A percentile compares a stretch with the other conserved stretches of the same genome.
Evolutionary conservation across 176 grass and related monocot species (phyloP).

Genomic region (Rhynchospora pubera): DNA sequence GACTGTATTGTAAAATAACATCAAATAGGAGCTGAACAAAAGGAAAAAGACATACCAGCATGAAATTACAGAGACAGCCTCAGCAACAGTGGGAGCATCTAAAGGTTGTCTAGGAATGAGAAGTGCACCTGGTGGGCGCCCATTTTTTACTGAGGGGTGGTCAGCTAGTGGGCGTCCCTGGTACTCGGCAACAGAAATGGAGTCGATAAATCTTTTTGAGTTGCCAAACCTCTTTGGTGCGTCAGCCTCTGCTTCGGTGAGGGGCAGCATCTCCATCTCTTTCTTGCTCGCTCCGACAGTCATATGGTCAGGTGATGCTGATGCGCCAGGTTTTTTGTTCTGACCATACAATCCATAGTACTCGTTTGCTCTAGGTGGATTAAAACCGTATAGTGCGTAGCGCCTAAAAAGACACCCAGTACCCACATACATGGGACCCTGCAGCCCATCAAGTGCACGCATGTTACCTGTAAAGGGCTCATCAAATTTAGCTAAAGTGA

Average conservation of each 20-base stretch:
- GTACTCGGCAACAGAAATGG: slow-evolving; percentile 28
- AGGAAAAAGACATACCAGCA: slow-evolving; percentile 21
- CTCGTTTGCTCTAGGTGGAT: slow-evolving; percentile 42
- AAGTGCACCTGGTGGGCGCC: slow-evolving; percentile 31
- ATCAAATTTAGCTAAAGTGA: slow-evolving; percentile 2
- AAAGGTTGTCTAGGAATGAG: slow-evolving; percentile 21
- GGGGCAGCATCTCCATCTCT: background rate
- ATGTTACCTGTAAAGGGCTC: slow-evolving; percentile 28
- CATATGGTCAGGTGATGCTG: background rate
- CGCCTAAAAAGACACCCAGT: slow-evolving; percentile 70
- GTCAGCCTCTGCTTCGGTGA: slow-evolving; percentile 2
- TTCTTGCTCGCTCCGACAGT: slow-evolving; percentile 3
- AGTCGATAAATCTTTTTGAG: slow-evolving; percentile 28
- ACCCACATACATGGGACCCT: slow-evolving; percentile 78
- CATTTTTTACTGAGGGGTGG: slow-evolving; percentile 36
- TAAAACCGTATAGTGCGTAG: slow-evolving; percentile 57
- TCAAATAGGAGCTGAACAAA: background rate
- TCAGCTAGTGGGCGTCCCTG: slow-evolving; percentile 32
- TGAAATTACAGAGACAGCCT: slow-evolving; percentile 32
- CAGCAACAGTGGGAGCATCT: slow-evolving; percentile 29
- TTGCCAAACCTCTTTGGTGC: slow-evolving; percentile 33
- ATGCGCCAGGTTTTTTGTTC: slow-evolving; percentile 5
- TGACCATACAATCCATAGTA: slow-evolving; percentile 38
- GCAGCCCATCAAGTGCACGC: slow-evolving; percentile 59
- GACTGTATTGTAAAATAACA: background rate